These are phyloP conservation scores for Cercospora brassicicola DNA, from an alignment of 2,329 filamentous ascomycete species.

Conservation along the genomic window DNA sequence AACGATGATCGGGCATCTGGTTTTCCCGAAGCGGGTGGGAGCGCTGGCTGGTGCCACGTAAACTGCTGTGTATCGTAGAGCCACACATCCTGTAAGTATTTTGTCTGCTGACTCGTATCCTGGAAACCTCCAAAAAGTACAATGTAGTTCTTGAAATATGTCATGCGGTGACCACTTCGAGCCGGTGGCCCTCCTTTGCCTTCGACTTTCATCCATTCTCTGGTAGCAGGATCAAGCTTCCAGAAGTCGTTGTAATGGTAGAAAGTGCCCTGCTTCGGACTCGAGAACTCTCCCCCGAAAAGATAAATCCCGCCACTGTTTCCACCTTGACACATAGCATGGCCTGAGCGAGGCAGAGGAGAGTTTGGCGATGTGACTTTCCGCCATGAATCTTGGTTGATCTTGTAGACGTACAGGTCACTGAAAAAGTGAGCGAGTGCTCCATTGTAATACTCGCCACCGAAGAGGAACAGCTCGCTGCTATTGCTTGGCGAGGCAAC, in stretches of 20 bases:
- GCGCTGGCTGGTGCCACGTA: constrained; percentile 73
- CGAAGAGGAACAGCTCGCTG: constrained; percentile 87
- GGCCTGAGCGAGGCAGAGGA: constrained; percentile 84
- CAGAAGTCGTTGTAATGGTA: constrained; percentile 99
- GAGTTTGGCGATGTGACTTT: constrained; percentile 87
- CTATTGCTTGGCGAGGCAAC: constrained; percentile 81
- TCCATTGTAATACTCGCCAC: constrained; percentile 94
- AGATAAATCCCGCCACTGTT: constrained; percentile 85
- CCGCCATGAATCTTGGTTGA: constrained; percentile 86
- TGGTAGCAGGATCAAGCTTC: constrained; percentile 76
- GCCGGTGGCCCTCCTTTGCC: constrained; percentile 76
- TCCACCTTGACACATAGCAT: constrained; percentile 89
- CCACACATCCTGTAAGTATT: constrained; percentile 92
- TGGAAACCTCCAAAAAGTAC: constrained; percentile 96
- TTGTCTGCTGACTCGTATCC: constrained; percentile 91
- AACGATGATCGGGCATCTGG: constrained; percentile 91
- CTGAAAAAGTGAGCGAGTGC: constrained; percentile 73
- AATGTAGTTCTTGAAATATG: constrained; percentile 95
- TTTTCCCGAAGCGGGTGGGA: constrained; percentile 73
- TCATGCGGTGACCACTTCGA: constrained; percentile 77
- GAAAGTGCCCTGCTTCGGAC: constrained; percentile 95
- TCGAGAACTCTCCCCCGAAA: constrained; percentile 95
- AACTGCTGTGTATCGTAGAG: constrained; percentile 89
- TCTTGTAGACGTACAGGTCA: constrained; percentile 68
- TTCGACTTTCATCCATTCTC: constrained; percentile 92